Evolutionary conservation across 345 rosid species (phyloP), one percentile per base, ranked within the genome.

Genomic region (Pelargonium nanum): DNA sequence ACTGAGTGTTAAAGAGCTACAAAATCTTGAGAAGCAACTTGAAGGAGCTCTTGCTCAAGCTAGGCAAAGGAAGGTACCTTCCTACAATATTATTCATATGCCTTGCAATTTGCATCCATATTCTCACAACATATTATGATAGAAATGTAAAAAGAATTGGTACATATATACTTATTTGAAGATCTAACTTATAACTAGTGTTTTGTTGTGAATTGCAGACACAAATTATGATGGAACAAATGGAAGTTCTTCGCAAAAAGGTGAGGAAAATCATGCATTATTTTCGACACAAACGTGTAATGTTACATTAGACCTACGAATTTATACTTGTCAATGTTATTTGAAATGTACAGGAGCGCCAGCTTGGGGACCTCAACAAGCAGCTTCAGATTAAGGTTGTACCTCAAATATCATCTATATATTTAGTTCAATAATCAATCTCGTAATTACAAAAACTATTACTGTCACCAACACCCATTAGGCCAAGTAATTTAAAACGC

Each of bases 281-380:
- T 55, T 55, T 21, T 55, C 21, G 7, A 5, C 6, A 23, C 2
- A 3, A 44, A 20, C 16, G 17, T 5, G 23, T 55, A 56, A 6
- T 22, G 23, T 57, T 30, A 24, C 24, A 8, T 22, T 15, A 20
- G 22, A 30, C n/a, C 40, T 4, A 22, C 20, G n/a, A 16, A 1
- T 57, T 19, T 20, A 24, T 13, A 22, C 24, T 25, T 19, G 23
- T 10, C n/a, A 6, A 57, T 22, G 26, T 64, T 19, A 45, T 2
- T 50, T 56, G 56, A 19, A 65, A 56, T 23, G 40, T 54, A 65
- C 83, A 89, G 97, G 97, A 89, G 69, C 84, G 95, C 65, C 87
- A 83, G 56, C 89, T 89, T 16, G 91, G 97, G 72, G 91, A 89
- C 72, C 68, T 89, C 19, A 89, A 89, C 88, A 89, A 83, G 80